A percentile compares a stretch with the other conserved stretches of the same genome.
These are phyloP conservation scores for Aspergillus campestris DNA, from an alignment of 495 filamentous ascomycete genomes.

Conservation along the genomic window DNA sequence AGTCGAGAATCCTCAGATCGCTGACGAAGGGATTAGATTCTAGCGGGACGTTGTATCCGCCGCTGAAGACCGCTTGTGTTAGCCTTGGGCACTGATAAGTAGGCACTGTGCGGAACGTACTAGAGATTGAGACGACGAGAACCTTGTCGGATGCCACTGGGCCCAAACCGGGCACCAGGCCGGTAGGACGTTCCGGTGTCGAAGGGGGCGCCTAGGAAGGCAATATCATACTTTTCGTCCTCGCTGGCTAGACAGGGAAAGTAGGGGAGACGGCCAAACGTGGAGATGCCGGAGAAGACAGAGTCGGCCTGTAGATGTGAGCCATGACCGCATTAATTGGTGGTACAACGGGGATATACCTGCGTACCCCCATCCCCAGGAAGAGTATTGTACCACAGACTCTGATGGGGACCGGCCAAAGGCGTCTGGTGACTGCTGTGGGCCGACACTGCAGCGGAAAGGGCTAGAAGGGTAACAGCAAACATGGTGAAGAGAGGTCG, in stretches of 20 bases:
- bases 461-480: constrained; percentile 12
- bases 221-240: constrained; percentile 68
- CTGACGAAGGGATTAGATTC: constrained; percentile 54
- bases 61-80: constrained; percentile 47
- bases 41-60: constrained; percentile 56
- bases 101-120: constrained; percentile 32
- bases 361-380: constrained; percentile 63
- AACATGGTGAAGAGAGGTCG: constrained; percentile 9
- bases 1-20: constrained; percentile 63
- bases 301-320: constrained; percentile 49
- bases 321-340: neutral
- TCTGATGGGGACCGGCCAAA: constrained; percentile 48
- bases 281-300: constrained; percentile 64
- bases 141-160: constrained; percentile 73
- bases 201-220: constrained; percentile 62
- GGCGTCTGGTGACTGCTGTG: constrained; percentile 49
- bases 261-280: constrained; percentile 72
- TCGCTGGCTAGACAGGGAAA: constrained; percentile 68
- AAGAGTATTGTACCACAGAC: constrained; percentile 56
- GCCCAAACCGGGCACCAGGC: constrained; percentile 78
- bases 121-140: constrained; percentile 62
- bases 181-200: constrained; percentile 67
- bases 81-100: constrained; percentile 27
- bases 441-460: constrained; percentile 35
- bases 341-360: constrained; percentile 21